Evolutionary conservation across 176 grass and related monocot genomes (phyloP), one percentile per base, ranked within the genome.

Genomic region (Areca catechu): DNA sequence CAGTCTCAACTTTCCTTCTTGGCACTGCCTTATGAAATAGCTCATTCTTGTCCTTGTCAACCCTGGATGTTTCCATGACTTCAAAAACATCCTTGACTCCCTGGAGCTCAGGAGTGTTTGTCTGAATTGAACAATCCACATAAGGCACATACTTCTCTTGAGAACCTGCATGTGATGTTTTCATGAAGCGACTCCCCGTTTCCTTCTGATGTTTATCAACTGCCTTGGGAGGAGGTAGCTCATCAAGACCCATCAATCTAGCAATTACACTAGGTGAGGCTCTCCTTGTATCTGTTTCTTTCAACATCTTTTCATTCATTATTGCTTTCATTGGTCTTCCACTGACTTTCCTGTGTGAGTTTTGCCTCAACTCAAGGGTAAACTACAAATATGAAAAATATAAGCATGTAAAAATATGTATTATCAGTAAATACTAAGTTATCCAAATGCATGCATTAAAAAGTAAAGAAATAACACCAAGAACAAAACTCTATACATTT

Each of bases 181-280:
- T 50, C 23, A 15, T 48, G n/a, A 21, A 27, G 22, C 2, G 51
- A 30, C 22, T 25, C 43, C 0, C n/a, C 16, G 4, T 23, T 25
- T n/a, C 22, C 19, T 22, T 59, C 22, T 60, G 27, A 30, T 65
- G 59, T 49, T 60, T 82, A 23, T 50, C 50, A 25, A 53, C 27
- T 62, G 50, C 16, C 54, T 20, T 67, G 57, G 61, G 25, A 69
- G 75, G 78, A 51, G 81, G 82, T 23, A 82, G 23, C 22, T 79
- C 75, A 53, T 90, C 79, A 56, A 90, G 75, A 58, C 79, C 82
- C 87, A 90, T 85, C 7, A 90, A 70, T 62, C 85, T 90, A 70
- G 87, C 87, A 48, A 90, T 82, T 28, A 90, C 82, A 76, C 79
- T 82, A 56, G 87, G 72, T 3, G 82, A 82, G 20, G 78, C 67